Percentiles rank a stretch among this genome's conserved stretches.
Evolutionary conservation across 106 monocot genomes (phyloP).

Genomic region (Apostasia ramifera): DNA sequence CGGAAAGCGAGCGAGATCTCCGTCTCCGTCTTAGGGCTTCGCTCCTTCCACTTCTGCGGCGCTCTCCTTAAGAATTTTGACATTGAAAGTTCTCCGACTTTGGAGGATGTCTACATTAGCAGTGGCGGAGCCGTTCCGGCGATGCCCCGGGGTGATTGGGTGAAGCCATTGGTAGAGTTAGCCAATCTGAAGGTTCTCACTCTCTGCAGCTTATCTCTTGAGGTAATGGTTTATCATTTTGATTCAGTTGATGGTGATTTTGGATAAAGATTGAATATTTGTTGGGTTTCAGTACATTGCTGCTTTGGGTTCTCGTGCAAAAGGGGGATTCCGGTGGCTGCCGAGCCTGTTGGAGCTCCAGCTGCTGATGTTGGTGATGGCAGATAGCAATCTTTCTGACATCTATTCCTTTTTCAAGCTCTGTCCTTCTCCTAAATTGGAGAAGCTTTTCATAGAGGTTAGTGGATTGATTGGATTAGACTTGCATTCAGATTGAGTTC

Average conservation of each 20-base stretch:
- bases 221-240: slow-evolving; percentile 7
- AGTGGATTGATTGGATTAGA: neutral
- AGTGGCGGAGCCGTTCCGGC: slow-evolving; percentile 8
- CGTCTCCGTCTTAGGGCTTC: slow-evolving; percentile 14
- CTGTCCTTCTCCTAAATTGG: slow-evolving; percentile 21
- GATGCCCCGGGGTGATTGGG: slow-evolving; percentile 22
- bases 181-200: slow-evolving; percentile 24
- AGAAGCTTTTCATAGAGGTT: slow-evolving; percentile 40
- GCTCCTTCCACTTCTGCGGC: slow-evolving; percentile 30
- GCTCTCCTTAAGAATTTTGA: slow-evolving; percentile 4
- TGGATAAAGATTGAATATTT: neutral
- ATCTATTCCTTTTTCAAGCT: slow-evolving; percentile 26
- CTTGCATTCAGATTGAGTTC: neutral
- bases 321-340: slow-evolving; percentile 12
- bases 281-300: slow-evolving; percentile 15
- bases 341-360: slow-evolving; percentile 25
- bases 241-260: neutral
- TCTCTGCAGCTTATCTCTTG: slow-evolving; percentile 33
- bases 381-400: slow-evolving; percentile 26
- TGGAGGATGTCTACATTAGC: slow-evolving; percentile 32
- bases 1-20: slow-evolving; percentile 10
- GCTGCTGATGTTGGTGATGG: slow-evolving; percentile 30
- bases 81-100: neutral
- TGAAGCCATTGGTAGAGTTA: slow-evolving; percentile 5
- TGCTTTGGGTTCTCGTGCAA: slow-evolving; percentile 2